Evolutionary conservation across 208 protist genomes (phyloP).

Genomic region (Acanthamoeba healyi): DNA sequence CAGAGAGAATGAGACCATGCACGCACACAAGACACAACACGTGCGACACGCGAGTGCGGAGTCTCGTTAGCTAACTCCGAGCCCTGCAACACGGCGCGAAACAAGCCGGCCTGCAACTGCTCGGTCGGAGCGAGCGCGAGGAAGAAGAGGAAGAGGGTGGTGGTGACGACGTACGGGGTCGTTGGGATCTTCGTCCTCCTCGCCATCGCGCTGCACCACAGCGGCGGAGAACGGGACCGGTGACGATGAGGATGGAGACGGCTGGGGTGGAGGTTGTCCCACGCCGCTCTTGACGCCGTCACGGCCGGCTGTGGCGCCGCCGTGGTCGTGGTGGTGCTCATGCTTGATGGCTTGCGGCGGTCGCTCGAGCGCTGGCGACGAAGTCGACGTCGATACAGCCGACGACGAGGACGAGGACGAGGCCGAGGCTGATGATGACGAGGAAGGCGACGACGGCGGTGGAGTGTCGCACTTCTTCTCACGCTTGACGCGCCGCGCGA

Average conservation of each 20-base stretch:
- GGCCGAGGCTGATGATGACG: background rate
- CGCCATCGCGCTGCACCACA: background rate
- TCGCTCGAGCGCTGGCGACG: too few relatives aligned
- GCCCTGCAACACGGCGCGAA: background rate
- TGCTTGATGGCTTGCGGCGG: too few relatives aligned
- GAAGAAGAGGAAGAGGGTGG: too few relatives aligned
- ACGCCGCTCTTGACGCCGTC: background rate
- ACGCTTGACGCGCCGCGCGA: background rate
- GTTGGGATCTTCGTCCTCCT: background rate
- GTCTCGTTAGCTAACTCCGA: too few relatives aligned
- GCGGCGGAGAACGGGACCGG: too few relatives aligned
- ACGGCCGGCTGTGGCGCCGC: too few relatives aligned
- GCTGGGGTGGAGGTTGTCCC: too few relatives aligned
- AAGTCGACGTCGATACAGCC: background rate
- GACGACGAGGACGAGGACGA: background rate
- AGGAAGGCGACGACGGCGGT: background rate
- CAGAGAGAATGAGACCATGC: too few relatives aligned
- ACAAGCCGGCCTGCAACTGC: background rate
- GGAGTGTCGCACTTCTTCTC: background rate
- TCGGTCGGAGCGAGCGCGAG: too few relatives aligned
- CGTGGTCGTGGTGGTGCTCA: background rate
- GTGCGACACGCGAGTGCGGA: too few relatives aligned
- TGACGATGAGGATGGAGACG: too few relatives aligned
- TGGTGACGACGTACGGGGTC: background rate
- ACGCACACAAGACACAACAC: too few relatives aligned